Conservation (phyloP, 2,329 filamentous ascomycete genomes). For the Cryphonectria naterciae region DNA sequence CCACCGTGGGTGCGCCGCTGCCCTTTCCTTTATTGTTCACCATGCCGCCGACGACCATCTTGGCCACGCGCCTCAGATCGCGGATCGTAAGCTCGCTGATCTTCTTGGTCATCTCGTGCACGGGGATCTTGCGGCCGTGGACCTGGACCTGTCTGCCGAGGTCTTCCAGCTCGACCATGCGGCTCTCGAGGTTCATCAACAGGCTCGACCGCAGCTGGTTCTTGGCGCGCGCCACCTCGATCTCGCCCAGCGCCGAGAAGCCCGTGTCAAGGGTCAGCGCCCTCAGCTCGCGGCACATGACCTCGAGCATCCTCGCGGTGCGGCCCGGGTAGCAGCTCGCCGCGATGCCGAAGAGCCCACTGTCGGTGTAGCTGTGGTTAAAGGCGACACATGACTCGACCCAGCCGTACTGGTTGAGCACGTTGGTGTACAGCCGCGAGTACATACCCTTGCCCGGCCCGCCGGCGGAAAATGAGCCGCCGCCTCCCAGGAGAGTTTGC, state of each 20-base stretch:
- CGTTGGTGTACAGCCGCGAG: slow-evolving; percentile 94
- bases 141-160: slow-evolving; percentile 94
- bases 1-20: slow-evolving; percentile 89
- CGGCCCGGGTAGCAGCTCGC: slow-evolving; percentile 81
- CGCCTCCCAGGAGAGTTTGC: slow-evolving; percentile 93
- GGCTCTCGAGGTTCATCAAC: slow-evolving; percentile 95
- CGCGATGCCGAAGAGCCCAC: slow-evolving; percentile 91
- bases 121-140: slow-evolving; percentile 90
- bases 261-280: slow-evolving; percentile 77
- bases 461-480: slow-evolving; percentile 94
- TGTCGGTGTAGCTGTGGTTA: slow-evolving; percentile 97
- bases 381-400: slow-evolving; percentile 95
- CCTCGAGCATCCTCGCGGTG: slow-evolving; percentile 84
- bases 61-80: slow-evolving; percentile 82
- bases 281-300: slow-evolving; percentile 90
- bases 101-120: slow-evolving; percentile 86
- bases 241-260: slow-evolving; percentile 70
- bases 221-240: slow-evolving; percentile 90
- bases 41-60: slow-evolving; percentile 74
- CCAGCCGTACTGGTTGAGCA: slow-evolving; percentile 97
- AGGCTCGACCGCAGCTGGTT: slow-evolving; percentile 90
- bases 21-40: slow-evolving; percentile 77
- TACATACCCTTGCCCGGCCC: slow-evolving; percentile 99
- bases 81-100: slow-evolving; percentile 81
- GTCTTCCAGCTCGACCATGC: slow-evolving; percentile 98